Evolutionary conservation across 169 alveolate genomes (phyloP).

Genomic region (Eimeria acervulina): DNA sequence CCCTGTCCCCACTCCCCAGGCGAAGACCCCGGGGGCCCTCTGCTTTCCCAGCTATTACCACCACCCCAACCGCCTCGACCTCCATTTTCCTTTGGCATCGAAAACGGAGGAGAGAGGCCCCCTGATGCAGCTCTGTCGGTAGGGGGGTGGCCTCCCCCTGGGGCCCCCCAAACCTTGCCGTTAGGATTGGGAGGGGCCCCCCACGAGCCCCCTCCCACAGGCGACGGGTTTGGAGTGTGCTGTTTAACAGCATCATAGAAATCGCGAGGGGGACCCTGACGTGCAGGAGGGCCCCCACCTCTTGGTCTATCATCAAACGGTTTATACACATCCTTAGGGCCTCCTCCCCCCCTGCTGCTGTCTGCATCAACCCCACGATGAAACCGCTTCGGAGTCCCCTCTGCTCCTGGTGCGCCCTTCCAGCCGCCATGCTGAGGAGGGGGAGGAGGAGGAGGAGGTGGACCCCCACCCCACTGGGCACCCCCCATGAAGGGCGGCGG

Average conservation of each 20-base stretch:
- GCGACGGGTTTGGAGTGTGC: background rate
- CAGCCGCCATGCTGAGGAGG: conserved; percentile 16
- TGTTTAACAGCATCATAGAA: conserved; percentile 46
- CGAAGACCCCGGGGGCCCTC: background rate
- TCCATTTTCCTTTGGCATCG: conserved; percentile 16
- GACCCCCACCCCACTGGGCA: conserved; percentile 27
- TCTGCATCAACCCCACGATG: background rate
- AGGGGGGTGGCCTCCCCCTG: background rate
- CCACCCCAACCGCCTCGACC: conserved; percentile 2
- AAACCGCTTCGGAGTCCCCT: background rate
- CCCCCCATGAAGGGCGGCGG: conserved; percentile 31
- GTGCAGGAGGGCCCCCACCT: background rate
- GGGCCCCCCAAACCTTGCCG: conserved; percentile 7
- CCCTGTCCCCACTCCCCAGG: conserved; percentile 26
- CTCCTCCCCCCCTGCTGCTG: background rate
- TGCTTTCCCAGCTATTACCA: conserved; percentile 8
- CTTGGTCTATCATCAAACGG: background rate
- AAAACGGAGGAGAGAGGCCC: background rate
- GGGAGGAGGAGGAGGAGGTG: conserved; percentile 42
- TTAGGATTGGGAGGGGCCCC: background rate
- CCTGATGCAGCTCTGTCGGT: background rate
- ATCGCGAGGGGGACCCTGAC: conserved; percentile 63
- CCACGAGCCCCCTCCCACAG: conserved; percentile 33
- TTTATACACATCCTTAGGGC: background rate
- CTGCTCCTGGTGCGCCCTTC: background rate